These are phyloP conservation scores for Lentinula sp. DNA, from an alignment of 768 basidiomycete genomes.

Conservation along the genomic window DNA sequence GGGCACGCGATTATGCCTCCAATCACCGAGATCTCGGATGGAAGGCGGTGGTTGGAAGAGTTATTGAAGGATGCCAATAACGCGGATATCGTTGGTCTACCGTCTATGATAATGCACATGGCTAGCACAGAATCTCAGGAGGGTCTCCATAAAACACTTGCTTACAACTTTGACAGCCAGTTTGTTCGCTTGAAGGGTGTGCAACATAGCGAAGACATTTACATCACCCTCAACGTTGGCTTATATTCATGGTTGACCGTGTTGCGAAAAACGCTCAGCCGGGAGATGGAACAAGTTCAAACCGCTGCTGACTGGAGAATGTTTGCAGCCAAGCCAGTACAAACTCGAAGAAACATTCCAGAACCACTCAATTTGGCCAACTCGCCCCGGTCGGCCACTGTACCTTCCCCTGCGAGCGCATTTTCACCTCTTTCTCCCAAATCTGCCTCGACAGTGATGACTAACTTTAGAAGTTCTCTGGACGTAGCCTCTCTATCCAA, in stretches of 20 bases:
- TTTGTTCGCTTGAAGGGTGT: slow-evolving; percentile 51
- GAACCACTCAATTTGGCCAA: slow-evolving; percentile 28
- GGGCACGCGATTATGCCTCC: slow-evolving; percentile 39
- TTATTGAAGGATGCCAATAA: slow-evolving; percentile 59
- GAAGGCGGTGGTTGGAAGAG: slow-evolving; percentile 51
- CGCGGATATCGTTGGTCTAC: slow-evolving; percentile 74
- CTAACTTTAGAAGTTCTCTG: neutral
- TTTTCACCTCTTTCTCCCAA: neutral
- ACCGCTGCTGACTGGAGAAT: slow-evolving; percentile 49
- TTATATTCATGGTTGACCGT: slow-evolving; percentile 79
- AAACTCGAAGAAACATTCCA: slow-evolving; percentile 31
- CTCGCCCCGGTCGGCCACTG: slow-evolving; percentile 24
- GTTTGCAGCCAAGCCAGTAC: slow-evolving; percentile 20
- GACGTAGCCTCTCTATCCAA: neutral
- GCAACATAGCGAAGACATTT: slow-evolving; percentile 64
- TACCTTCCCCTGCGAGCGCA: slow-evolving; percentile 10
- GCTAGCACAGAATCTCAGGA: slow-evolving; percentile 53
- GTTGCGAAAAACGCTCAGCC: slow-evolving; percentile 65
- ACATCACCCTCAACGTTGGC: slow-evolving; percentile 78
- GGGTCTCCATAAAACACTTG: slow-evolving; percentile 34
- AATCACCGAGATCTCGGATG: slow-evolving; percentile 30
- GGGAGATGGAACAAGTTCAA: slow-evolving; percentile 74
- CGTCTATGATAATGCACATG: slow-evolving; percentile 82
- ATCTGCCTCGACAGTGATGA: neutral
- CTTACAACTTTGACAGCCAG: slow-evolving; percentile 69